phyloP scores from a whole-genome alignment of 2,329 filamentous ascomycete species.

The Paraphaeosphaeria sporulosa region DNA sequence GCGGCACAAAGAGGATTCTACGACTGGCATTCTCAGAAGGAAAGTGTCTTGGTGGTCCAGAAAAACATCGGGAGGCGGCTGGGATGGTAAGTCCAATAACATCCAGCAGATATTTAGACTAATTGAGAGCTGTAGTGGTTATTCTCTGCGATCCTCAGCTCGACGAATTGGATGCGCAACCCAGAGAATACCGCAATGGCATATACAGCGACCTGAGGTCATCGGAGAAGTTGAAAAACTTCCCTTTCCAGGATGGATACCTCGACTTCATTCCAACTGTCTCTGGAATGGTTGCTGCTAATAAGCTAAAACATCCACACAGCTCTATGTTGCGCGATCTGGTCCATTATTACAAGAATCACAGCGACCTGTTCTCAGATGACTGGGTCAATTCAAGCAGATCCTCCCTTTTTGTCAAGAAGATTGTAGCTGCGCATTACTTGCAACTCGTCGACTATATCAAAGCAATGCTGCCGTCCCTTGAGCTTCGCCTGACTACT shows the following conservation, averaged over 20 bases:
- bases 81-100: conserved; percentile 38
- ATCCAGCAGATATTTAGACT: background rate
- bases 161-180: conserved; percentile 18
- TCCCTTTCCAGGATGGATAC: conserved; percentile 42
- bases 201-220: conserved; percentile 13
- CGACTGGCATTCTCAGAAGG: conserved; percentile 39
- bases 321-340: conserved; percentile 39
- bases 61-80: conserved; percentile 29
- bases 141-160: conserved; percentile 45
- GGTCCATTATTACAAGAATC: conserved; percentile 35
- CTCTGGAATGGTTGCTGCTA: conserved; percentile 2
- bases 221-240: conserved; percentile 22
- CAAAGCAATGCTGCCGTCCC: conserved; percentile 43
- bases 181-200: conserved; percentile 21
- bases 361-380: conserved; percentile 26
- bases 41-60: conserved; percentile 43
- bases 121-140: conserved; percentile 25
- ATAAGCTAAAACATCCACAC: conserved; percentile 30
- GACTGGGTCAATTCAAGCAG: conserved; percentile 32
- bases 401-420: conserved; percentile 41
- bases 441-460: conserved; percentile 46
- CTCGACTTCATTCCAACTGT: conserved; percentile 36
- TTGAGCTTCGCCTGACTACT: conserved; percentile 41
- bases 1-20: conserved; percentile 31
- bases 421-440: conserved; percentile 44